Evolutionary conservation across 129 eudicot species (phyloP), one percentile per base, ranked within the genome.

Genomic region (Flaveria sonorensis): DNA sequence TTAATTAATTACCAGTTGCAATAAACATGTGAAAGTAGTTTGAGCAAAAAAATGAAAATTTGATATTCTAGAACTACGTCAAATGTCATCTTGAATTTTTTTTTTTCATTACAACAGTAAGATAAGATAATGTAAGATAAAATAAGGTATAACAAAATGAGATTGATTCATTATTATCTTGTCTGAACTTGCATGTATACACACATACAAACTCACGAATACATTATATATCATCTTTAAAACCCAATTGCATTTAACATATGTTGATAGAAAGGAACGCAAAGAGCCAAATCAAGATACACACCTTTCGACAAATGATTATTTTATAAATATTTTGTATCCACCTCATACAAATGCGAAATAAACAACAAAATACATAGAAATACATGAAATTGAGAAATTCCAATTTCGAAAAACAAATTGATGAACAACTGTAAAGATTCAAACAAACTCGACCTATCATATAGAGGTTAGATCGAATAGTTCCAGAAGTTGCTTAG

Each of bases 341-440:
- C 28, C 82, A 59, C 15, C 36, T 46, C 72, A 12, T 75, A 78
- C 63, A 13, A 42, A 79, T 72, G 73, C 60, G 68, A 60, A 79
- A 79, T 53, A 79, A 79, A 63, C 73, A 79, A 79, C 68, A 64
- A 72, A 79, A 79, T 55, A 65, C 68, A 72, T 19, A 79, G 60
- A 52, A 77, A 68, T 20, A 32, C 18, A 21, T 15, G 46, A 55
- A 63, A 39, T 14, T 23, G 64, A 53, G 20, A 51, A 72, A 21
- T 71, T 23, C 56, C n/a, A 52, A 72, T 36, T 70, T 28, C 13
- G 15, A 42, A 11, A 45, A 68, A 77, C 28, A 79, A 61, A 59
- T 51, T 14, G 40, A 65, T 23, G 4, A 79, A 78, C 20, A 78
- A 70, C 65, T 65, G 72, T 71, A 79, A 61, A 79, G 72, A 79